phyloP scores from a whole-genome alignment of 2,329 filamentous ascomycete species.

The Arthrinium phaeospermum region DNA sequence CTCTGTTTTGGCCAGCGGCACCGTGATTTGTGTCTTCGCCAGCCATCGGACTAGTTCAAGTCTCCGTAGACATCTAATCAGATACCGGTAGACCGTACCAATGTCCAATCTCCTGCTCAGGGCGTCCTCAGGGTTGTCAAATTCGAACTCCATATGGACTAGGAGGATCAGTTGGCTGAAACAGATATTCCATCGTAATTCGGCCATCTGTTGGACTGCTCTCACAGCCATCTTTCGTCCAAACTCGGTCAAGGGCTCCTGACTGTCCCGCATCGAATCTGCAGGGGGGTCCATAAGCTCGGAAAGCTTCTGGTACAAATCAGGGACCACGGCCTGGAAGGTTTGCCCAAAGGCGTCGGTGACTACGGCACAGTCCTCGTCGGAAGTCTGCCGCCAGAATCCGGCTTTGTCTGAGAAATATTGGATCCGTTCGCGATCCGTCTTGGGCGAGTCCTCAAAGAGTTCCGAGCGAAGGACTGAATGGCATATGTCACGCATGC shows the following conservation, averaged over 20 bases:
- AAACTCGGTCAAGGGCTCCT: slow-evolving; percentile 69
- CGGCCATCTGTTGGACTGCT: slow-evolving; percentile 79
- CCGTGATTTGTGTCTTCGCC: slow-evolving; percentile 60
- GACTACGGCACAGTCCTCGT: slow-evolving; percentile 79
- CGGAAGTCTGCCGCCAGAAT: slow-evolving; percentile 79
- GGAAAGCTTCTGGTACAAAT: slow-evolving; percentile 60
- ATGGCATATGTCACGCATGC: slow-evolving; percentile 70
- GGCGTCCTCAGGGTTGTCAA: slow-evolving; percentile 74
- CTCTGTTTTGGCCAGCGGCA: slow-evolving; percentile 51
- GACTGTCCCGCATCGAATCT: slow-evolving; percentile 48
- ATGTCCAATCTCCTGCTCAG: slow-evolving; percentile 67
- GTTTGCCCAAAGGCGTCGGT: slow-evolving; percentile 70
- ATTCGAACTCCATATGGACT: slow-evolving; percentile 84
- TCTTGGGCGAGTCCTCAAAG: slow-evolving; percentile 73
- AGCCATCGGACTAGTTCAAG: slow-evolving; percentile 78
- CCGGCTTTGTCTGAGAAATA: slow-evolving; percentile 79
- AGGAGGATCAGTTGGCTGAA: slow-evolving; percentile 84
- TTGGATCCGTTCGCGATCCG: slow-evolving; percentile 76
- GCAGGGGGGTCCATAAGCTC: slow-evolving; percentile 51
- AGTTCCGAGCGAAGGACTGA: slow-evolving; percentile 74
- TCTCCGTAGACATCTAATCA: slow-evolving; percentile 74
- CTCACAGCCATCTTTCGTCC: slow-evolving; percentile 77
- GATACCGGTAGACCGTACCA: slow-evolving; percentile 69
- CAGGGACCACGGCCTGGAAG: slow-evolving; percentile 62
- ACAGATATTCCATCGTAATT: slow-evolving; percentile 74